These are phyloP conservation scores for Cryomyces minteri DNA, from an alignment of 495 filamentous ascomycete genomes.

Conservation along the genomic window DNA sequence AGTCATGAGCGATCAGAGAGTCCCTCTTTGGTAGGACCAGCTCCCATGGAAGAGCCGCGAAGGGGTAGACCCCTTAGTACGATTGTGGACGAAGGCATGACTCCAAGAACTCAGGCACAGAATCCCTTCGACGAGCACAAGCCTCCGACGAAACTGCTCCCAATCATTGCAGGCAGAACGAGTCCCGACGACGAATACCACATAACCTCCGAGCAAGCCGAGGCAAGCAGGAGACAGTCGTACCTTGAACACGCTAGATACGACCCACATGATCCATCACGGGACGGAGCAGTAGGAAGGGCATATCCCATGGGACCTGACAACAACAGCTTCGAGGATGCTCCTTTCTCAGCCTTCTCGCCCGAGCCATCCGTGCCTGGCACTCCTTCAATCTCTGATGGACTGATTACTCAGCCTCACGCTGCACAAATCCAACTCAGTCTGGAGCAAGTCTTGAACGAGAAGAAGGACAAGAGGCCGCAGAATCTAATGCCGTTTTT, in stretches of 20 bases:
- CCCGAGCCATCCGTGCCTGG: neutral
- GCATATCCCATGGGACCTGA: neutral
- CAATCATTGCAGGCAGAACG: no score
- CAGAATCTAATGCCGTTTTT: conserved; percentile 51
- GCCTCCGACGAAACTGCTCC: no score
- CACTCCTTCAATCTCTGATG: neutral
- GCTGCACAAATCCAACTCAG: conserved; percentile 1
- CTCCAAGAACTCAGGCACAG: no score
- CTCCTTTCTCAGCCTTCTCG: neutral
- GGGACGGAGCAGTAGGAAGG: no score
- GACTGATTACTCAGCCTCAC: neutral
- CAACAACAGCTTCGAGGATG: neutral
- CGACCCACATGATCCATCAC: no score
- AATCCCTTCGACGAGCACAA: no score
- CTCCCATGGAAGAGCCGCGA: no score
- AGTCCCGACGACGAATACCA: no score
- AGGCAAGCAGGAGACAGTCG: conserved; percentile 3
- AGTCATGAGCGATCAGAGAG: no score
- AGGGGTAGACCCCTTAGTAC: no score
- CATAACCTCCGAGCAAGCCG: conserved; percentile 3
- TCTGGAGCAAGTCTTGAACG: conserved; percentile 4
- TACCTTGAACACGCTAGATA: neutral
- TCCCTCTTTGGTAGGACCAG: no score
- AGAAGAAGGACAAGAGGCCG: conserved; percentile 29
- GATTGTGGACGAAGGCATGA: no score